Conservation (phyloP, 768 basidiomycete genomes). For the Tephrocybe sp. region DNA sequence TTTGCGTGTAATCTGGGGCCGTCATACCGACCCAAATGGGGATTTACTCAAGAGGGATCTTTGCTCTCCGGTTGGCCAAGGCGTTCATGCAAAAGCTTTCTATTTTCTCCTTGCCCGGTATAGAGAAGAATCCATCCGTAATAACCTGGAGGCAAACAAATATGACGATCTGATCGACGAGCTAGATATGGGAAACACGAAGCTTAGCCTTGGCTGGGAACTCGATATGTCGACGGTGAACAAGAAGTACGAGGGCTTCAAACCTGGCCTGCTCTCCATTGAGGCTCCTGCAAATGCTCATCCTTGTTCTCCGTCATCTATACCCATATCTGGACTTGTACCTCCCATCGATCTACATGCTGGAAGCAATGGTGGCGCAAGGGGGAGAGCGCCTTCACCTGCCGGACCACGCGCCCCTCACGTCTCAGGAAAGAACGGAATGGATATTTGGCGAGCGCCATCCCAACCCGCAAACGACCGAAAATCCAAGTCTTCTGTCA, state of each 20-base stretch:
- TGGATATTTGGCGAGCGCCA: conserved; percentile 24
- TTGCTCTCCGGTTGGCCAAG: conserved; percentile 66
- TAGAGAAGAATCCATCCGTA: conserved; percentile 53
- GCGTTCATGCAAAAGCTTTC: conserved; percentile 83
- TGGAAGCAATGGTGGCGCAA: conserved; percentile 23
- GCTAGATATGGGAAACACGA: conserved; percentile 26
- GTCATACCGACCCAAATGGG: conserved; percentile 56
- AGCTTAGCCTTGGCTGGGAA: conserved; percentile 41
- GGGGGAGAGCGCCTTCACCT: conserved; percentile 48
- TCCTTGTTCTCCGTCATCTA: conserved; percentile 17
- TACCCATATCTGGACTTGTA: conserved; percentile 13
- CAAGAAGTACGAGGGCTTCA: conserved; percentile 30
- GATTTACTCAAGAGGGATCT: conserved; percentile 64
- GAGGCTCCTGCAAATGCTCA: conserved; percentile 18
- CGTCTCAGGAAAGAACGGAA: conserved; percentile 16
- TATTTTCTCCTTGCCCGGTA: conserved; percentile 82
- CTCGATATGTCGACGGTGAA: conserved; percentile 28
- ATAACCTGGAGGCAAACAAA: conserved; percentile 49
- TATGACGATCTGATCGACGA: conserved; percentile 26
- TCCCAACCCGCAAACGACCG: conserved; percentile 6
- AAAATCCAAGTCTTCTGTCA: conserved; percentile 10
- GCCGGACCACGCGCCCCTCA: conserved; percentile 46
- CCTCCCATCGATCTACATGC: conserved; percentile 22
- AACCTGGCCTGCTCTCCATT: conserved; percentile 18
- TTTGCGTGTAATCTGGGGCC: conserved; percentile 82